A percentile compares a stretch with the other conserved stretches of the same genome.
phyloP scores from a whole-genome alignment of 495 filamentous ascomycete genomes.

The Glarea lozoyensis region DNA sequence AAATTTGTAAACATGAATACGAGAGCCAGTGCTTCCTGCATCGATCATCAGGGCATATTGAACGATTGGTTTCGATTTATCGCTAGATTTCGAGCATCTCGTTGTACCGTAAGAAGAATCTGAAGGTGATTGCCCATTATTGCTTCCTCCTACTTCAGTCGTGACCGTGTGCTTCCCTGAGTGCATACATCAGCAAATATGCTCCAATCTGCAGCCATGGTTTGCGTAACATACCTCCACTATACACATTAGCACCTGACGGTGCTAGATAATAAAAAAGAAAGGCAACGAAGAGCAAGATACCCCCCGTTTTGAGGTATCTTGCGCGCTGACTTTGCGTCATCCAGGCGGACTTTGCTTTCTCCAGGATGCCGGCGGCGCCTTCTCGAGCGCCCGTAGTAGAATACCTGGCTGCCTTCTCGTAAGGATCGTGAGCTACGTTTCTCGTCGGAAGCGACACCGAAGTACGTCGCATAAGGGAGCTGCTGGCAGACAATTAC shows the following conservation, averaged over 20 bases:
- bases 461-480: conserved; percentile 47
- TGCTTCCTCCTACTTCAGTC: conserved; percentile 3
- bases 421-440: conserved; percentile 45
- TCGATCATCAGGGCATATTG: conserved; percentile 99
- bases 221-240: conserved; percentile 31
- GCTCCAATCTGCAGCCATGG: background rate
- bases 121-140: conserved; percentile 40
- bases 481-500: conserved; percentile 2
- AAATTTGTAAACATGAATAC: conserved; percentile 97
- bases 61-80: conserved; percentile 80
- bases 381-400: conserved; percentile 19
- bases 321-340: conserved; percentile 66
- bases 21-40: conserved; percentile 93
- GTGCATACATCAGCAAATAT: background rate
- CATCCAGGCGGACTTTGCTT: conserved; percentile 48
- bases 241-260: conserved; percentile 28
- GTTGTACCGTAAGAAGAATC: conserved; percentile 53
- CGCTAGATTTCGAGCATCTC: conserved; percentile 73
- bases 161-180: background rate
- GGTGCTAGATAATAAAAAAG: conserved; percentile 70
- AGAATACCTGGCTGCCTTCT: conserved; percentile 46
- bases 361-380: conserved; percentile 35
- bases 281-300: conserved; percentile 65
- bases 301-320: conserved; percentile 73
- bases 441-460: conserved; percentile 51